Percentiles rank a stretch among this genome's conserved stretches.
phyloP scores from a whole-genome alignment of 148 eudicot species.

The Cornus kousa region DNA sequence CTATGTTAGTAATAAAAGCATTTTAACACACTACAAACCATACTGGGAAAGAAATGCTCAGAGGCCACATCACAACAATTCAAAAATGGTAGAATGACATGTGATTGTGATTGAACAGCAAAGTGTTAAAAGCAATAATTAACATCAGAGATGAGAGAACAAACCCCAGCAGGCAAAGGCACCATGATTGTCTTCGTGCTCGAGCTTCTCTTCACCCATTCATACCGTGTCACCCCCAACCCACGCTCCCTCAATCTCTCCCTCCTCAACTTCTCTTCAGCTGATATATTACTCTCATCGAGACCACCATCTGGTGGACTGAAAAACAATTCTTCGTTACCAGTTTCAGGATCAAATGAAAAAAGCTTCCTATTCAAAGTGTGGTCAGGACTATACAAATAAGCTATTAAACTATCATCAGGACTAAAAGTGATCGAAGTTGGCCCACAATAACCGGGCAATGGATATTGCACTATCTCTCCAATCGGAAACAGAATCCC shows the following conservation, averaged over 20 bases:
- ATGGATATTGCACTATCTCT: slow-evolving; percentile 87
- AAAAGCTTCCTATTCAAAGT: slow-evolving; percentile 72
- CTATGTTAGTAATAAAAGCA: too few relatives aligned
- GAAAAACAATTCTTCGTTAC: slow-evolving; percentile 68
- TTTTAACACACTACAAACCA: neutral
- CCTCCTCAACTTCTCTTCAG: slow-evolving; percentile 95
- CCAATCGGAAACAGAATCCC: slow-evolving; percentile 59
- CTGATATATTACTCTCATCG: slow-evolving; percentile 86
- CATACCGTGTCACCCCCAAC: slow-evolving; percentile 91
- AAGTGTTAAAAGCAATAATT: neutral
- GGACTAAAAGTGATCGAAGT: slow-evolving; percentile 75
- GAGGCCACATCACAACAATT: neutral
- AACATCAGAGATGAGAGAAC: slow-evolving; percentile 30
- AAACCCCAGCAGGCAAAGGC: slow-evolving; percentile 96
- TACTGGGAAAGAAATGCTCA: neutral
- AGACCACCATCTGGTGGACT: slow-evolving; percentile 94
- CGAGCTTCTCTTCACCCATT: slow-evolving; percentile 75
- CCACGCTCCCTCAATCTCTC: slow-evolving; percentile 95
- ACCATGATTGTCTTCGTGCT: slow-evolving; percentile 70
- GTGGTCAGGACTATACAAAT: slow-evolving; percentile 73
- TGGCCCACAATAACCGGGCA: slow-evolving; percentile 82
- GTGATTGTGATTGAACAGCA: neutral
- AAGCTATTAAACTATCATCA: slow-evolving; percentile 69
- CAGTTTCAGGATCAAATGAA: slow-evolving; percentile 56
- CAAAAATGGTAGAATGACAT: neutral